Evolutionary conservation across 768 basidiomycete genomes (phyloP), one percentile per base, ranked within the genome.

Genomic region (Russula sp.): DNA sequence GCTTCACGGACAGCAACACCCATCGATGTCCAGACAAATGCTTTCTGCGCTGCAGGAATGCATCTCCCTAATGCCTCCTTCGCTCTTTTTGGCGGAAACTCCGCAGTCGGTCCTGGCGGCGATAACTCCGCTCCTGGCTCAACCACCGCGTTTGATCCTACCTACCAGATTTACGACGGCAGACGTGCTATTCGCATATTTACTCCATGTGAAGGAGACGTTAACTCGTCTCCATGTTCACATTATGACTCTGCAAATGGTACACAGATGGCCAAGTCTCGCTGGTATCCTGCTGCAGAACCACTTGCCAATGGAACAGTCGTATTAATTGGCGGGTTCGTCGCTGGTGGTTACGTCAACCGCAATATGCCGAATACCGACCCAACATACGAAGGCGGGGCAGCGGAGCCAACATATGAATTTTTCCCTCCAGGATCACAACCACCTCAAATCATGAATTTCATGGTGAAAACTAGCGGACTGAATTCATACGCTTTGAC

Each of bases 211-310:
- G 78, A 66, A 18, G 76, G 67, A 59, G 73, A 85, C 68, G 78
- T 84, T 67, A 55, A 52, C 31, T 63, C 78, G n/a, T 6, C 79
- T 1, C 64, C 79, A 2, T 91, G 89, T 68, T 78, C 83, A 66
- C 90, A 89, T 88, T 89, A 82, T 70, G 89, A 91, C 69, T 79
- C 90, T 47, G 75, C 83, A 2, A 75, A 78, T 0, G 66, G 81
- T 11, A 80, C 91, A 27, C 73, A 83, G 7, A 86, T 91, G 85
- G 82, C 87, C 68, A 81, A 78, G 57, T 74, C 77, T 64, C 84
- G 90, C 2, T 92, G 89, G 89, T 92, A 92, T 72, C 86, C 90
- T 4, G 82, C 84, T 2, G 85, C 86, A 1, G 90, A 91, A 71
- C 73, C 88, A 1, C 79, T 88, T 4, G 84, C 80, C 0, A 87